phyloP scores from a whole-genome alignment of 2,329 filamentous ascomycete species.

The Aspergillus novofumigatus region DNA sequence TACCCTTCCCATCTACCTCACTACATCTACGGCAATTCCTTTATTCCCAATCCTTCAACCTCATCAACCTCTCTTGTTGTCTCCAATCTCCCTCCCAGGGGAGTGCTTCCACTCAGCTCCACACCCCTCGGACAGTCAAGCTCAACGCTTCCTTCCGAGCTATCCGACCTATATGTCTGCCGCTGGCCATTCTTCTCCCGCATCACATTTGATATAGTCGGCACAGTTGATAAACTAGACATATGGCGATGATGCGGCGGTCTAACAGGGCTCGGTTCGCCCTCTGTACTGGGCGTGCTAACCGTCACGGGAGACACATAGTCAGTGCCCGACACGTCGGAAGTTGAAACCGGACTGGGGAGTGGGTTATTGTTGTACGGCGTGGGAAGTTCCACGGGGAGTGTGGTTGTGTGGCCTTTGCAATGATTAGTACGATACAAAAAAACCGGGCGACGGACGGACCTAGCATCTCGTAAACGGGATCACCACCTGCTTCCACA shows the following conservation, averaged over 20 bases:
- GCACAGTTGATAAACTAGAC: constrained; percentile 10
- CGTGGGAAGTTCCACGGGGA: constrained; percentile 11
- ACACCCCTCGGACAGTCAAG: constrained; percentile 1
- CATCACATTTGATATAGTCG: constrained; percentile 3
- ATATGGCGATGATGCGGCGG: constrained; percentile 8
- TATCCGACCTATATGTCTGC: constrained; percentile 8
- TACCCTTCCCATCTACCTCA: too few relatives aligned
- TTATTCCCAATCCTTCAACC: background rate
- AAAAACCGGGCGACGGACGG: background rate
- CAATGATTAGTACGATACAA: background rate
- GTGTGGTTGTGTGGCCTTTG: background rate
- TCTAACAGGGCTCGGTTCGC: background rate
- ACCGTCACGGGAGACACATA: constrained; percentile 7
- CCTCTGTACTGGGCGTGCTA: constrained; percentile 1
- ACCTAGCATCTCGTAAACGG: constrained; percentile 11
- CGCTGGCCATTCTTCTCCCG: background rate
- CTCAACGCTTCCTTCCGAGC: constrained; percentile 8
- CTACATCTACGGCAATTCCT: background rate
- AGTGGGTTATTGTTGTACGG: constrained; percentile 4
- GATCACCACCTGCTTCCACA: constrained; percentile 5
- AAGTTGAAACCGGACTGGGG: background rate
- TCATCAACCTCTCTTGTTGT: background rate
- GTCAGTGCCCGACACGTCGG: background rate
- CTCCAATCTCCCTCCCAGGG: background rate
- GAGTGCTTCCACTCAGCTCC: background rate